Percentiles rank a stretch among this genome's conserved stretches.
phyloP scores from a whole-genome alignment of 1,284 basidiomycete genomes.

The Apiotrichum siamense region DNA sequence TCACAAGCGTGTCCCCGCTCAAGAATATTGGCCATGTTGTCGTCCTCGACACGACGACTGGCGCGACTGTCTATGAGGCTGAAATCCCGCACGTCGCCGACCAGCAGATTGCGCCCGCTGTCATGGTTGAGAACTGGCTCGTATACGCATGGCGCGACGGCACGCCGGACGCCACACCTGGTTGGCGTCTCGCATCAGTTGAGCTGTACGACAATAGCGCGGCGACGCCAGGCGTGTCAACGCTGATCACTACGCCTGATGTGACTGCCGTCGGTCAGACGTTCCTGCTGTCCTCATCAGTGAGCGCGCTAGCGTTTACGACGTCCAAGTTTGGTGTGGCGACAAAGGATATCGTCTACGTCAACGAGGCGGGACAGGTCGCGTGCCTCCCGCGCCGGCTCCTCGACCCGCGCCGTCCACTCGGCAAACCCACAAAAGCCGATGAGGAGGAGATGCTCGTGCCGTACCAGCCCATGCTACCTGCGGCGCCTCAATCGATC shows the following conservation, averaged over 20 bases:
- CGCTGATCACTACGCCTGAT: conserved; percentile 55
- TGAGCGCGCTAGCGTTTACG: conserved; percentile 67
- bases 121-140: conserved; percentile 86
- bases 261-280: conserved; percentile 62
- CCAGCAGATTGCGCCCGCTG: conserved; percentile 56
- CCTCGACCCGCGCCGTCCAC: conserved; percentile 78
- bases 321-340: conserved; percentile 82
- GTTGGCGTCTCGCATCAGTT: conserved; percentile 66
- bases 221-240: conserved; percentile 63
- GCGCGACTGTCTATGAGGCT: conserved; percentile 64
- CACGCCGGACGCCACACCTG: conserved; percentile 49
- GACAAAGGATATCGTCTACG: conserved; percentile 75
- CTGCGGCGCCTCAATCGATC: conserved; percentile 64
- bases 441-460: conserved; percentile 82
- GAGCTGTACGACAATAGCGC: conserved; percentile 82
- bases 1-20: conserved; percentile 55
- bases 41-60: conserved; percentile 71
- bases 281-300: conserved; percentile 63
- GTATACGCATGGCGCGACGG: conserved; percentile 62
- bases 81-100: conserved; percentile 39
- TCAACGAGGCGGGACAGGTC: conserved; percentile 68
- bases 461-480: conserved; percentile 73
- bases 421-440: conserved; percentile 64
- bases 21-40: conserved; percentile 55
- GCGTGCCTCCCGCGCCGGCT: conserved; percentile 66